A percentile compares a stretch with the other conserved stretches of the same genome.
Evolutionary conservation across 129 eudicot genomes (phyloP).

Genomic region (Erigeron canadensis): DNA sequence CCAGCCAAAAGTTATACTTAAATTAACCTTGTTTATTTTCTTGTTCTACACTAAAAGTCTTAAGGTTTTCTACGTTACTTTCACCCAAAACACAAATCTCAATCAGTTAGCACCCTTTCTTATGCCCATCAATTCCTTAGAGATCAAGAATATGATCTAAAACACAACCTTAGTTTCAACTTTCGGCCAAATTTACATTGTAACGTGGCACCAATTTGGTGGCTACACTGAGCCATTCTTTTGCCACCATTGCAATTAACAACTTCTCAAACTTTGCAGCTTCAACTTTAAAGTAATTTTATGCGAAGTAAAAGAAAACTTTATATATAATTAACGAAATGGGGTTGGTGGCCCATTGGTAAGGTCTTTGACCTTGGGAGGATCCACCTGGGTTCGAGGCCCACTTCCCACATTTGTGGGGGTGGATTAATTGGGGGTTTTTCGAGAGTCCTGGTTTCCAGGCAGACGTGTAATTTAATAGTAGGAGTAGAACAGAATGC

Average conservation of each 20-base stretch:
- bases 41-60: background rate
- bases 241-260: background rate
- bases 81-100: background rate
- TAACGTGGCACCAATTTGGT: background rate
- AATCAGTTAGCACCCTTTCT: background rate
- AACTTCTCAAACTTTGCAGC: background rate
- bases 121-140: background rate
- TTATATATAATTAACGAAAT: too few relatives aligned
- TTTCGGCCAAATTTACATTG: background rate
- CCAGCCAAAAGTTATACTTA: background rate
- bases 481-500: too few relatives aligned
- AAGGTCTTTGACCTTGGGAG: too few relatives aligned
- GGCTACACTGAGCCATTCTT: background rate
- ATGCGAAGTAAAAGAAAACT: too few relatives aligned
- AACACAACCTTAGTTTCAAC: background rate
- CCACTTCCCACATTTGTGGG: too few relatives aligned
- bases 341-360: too few relatives aligned
- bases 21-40: too few relatives aligned
- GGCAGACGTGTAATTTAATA: too few relatives aligned
- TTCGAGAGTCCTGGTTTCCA: too few relatives aligned
- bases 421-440: too few relatives aligned
- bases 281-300: too few relatives aligned
- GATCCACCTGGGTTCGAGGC: too few relatives aligned
- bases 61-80: background rate
- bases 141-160: background rate